Percentiles rank a stretch among this genome's conserved stretches.
These are phyloP conservation scores for Monosporozyma aquatica DNA, from an alignment of 805 yeast species.

Conservation along the genomic window DNA sequence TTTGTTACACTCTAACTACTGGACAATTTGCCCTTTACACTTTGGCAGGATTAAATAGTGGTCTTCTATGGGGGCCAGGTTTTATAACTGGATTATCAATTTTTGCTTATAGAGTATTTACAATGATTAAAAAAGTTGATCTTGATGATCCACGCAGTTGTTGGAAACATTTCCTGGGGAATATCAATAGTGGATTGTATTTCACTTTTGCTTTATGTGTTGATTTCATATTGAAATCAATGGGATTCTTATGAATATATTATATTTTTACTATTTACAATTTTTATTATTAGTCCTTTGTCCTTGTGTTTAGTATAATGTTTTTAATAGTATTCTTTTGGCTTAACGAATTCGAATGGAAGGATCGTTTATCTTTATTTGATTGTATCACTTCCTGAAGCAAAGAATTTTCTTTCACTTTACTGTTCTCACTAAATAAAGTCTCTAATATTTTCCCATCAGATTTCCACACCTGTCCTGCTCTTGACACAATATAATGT, in stretches of 20 bases:
- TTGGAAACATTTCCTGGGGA: slow-evolving; percentile 70
- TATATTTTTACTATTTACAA: background rate
- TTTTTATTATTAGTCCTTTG: no score
- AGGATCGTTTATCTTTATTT: slow-evolving; percentile 14
- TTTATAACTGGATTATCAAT: slow-evolving; percentile 56
- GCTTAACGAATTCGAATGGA: slow-evolving; percentile 8
- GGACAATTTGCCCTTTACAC: slow-evolving; percentile 60
- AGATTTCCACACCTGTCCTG: slow-evolving; percentile 23
- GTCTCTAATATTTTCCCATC: slow-evolving; percentile 27
- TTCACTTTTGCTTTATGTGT: slow-evolving; percentile 57
- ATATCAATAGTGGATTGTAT: slow-evolving; percentile 66
- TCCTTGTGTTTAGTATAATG: slow-evolving; percentile 5
- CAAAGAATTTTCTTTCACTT: slow-evolving; percentile 3
- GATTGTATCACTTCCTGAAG: slow-evolving; percentile 14
- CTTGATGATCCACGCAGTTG: slow-evolving; percentile 73
- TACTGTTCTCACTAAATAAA: slow-evolving; percentile 13
- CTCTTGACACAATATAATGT: slow-evolving; percentile 23
- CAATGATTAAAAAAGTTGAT: slow-evolving; percentile 65
- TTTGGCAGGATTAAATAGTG: slow-evolving; percentile 62
- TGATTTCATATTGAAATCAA: slow-evolving; percentile 47
- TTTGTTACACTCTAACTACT: slow-evolving; percentile 52
- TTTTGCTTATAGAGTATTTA: slow-evolving; percentile 60
- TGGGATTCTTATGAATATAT: slow-evolving; percentile 20
- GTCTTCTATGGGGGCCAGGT: slow-evolving; percentile 70
- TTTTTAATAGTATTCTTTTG: slow-evolving; percentile 3